Conservation (phyloP, 2,329 filamentous ascomycete species). For the Diaporthe batatas region DNA sequence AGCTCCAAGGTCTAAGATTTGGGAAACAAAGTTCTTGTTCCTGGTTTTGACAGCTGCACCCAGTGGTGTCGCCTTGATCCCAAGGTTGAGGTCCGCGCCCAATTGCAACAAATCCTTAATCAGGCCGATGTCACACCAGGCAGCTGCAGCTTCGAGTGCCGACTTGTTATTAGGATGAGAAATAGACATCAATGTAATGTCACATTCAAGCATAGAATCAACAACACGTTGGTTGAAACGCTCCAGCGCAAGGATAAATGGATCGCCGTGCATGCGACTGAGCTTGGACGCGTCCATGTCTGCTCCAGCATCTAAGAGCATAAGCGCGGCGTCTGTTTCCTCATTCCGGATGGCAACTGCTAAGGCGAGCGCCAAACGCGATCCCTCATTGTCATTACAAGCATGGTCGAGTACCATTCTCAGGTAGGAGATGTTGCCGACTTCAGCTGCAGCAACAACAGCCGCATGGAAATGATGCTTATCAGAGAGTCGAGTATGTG, state of each 20-base stretch:
- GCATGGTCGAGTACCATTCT: background rate
- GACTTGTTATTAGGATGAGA: background rate
- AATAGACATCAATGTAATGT: background rate
- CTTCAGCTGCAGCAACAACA: background rate
- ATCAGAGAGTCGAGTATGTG: background rate
- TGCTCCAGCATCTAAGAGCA: background rate
- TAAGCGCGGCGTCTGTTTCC: background rate
- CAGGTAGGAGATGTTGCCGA: background rate
- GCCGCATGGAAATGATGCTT: background rate
- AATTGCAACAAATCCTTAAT: background rate
- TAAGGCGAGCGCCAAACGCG: background rate
- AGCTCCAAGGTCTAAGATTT: background rate
- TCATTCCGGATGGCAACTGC: background rate
- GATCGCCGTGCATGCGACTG: background rate
- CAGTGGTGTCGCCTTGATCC: background rate
- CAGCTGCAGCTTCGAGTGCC: background rate
- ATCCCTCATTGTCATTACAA: too few relatives aligned
- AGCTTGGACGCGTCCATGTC: rapidly evolving
- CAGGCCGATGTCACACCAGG: background rate
- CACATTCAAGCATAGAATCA: background rate
- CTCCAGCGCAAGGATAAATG: background rate
- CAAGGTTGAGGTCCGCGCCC: background rate
- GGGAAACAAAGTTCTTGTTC: background rate
- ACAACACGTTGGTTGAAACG: background rate
- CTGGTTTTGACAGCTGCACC: background rate